Percentiles rank a stretch among this genome's conserved stretches.
Conservation (phyloP, 192 early-diverging fungal species). For the Coemansia sp. region DNA sequence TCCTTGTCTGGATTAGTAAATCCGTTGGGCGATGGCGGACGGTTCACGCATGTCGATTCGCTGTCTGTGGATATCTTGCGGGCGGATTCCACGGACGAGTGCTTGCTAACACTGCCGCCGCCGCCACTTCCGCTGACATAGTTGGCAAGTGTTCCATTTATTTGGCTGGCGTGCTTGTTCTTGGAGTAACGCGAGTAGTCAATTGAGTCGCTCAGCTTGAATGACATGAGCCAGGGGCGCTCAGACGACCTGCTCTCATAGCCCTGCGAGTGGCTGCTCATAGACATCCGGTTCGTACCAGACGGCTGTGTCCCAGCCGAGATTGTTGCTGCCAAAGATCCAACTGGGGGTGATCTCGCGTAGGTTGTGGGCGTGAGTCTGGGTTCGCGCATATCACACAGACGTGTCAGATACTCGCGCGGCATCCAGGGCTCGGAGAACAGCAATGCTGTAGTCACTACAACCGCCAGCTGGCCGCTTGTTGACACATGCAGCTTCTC, state of each 20-base stretch:
- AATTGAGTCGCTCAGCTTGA: constrained; percentile 37
- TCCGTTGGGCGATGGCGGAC: constrained; percentile 17
- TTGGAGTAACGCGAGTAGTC: constrained; percentile 34
- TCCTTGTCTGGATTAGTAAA: constrained; percentile 5
- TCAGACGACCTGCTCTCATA: constrained; percentile 22
- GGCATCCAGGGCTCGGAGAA: constrained; percentile 54
- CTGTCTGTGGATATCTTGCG: constrained; percentile 45
- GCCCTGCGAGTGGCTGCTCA: constrained; percentile 20
- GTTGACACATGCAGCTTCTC: constrained; percentile 34
- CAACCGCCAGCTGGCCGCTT: constrained; percentile 46
- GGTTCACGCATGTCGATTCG: constrained; percentile 36
- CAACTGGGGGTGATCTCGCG: constrained; percentile 14
- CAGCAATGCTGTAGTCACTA: constrained; percentile 28
- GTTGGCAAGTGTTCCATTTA: background rate
- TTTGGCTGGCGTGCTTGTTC: constrained; percentile 6
- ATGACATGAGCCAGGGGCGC: constrained; percentile 47
- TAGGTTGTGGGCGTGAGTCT: constrained; percentile 6
- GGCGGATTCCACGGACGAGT: constrained; percentile 21
- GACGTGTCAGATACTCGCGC: constrained; percentile 35
- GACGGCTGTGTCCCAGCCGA: constrained; percentile 11
- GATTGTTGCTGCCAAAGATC: constrained; percentile 4
- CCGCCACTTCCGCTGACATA: background rate
- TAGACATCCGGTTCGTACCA: background rate
- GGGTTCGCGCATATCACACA: constrained; percentile 49
- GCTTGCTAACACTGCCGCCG: constrained; percentile 7